Conservation (phyloP, 2,329 filamentous ascomycete genomes). For the Fusarium praegraminearum region DNA sequence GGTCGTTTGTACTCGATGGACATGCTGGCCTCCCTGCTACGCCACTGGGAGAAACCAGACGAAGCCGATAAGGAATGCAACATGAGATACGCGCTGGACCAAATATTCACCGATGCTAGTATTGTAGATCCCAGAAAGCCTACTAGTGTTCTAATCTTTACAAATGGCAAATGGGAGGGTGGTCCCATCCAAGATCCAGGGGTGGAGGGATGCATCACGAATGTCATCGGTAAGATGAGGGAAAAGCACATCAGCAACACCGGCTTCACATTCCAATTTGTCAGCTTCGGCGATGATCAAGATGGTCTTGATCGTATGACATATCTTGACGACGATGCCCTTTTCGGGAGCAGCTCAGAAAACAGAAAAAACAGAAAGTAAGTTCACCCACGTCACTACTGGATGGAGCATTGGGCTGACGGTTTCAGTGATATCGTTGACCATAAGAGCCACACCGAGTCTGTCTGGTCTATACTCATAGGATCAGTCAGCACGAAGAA, state of each 20-base stretch:
- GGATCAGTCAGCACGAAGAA: slow-evolving; percentile 12
- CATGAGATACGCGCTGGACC: slow-evolving; percentile 13
- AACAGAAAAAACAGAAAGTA: background rate
- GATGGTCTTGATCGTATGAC: slow-evolving; percentile 4
- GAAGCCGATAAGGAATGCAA: slow-evolving; percentile 2
- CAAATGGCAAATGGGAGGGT: slow-evolving; percentile 18
- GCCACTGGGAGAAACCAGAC: background rate
- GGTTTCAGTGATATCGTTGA: slow-evolving; percentile 25
- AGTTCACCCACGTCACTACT: background rate
- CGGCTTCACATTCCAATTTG: slow-evolving; percentile 22
- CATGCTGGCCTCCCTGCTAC: background rate
- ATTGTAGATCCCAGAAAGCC: background rate
- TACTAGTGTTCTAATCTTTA: slow-evolving; percentile 26
- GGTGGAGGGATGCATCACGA: slow-evolving; percentile 5
- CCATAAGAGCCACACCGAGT: slow-evolving; percentile 4
- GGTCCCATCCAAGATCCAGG: background rate
- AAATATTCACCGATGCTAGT: background rate
- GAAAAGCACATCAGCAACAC: background rate
- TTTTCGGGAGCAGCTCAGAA: background rate
- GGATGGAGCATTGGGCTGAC: background rate
- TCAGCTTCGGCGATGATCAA: slow-evolving; percentile 27
- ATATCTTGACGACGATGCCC: slow-evolving; percentile 25
- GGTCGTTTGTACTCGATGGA: background rate
- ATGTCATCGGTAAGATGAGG: slow-evolving; percentile 2
- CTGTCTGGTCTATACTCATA: slow-evolving; percentile 19